phyloP scores from a whole-genome alignment of 2,329 filamentous ascomycete genomes.

The Pestalotiopsis sp. region DNA sequence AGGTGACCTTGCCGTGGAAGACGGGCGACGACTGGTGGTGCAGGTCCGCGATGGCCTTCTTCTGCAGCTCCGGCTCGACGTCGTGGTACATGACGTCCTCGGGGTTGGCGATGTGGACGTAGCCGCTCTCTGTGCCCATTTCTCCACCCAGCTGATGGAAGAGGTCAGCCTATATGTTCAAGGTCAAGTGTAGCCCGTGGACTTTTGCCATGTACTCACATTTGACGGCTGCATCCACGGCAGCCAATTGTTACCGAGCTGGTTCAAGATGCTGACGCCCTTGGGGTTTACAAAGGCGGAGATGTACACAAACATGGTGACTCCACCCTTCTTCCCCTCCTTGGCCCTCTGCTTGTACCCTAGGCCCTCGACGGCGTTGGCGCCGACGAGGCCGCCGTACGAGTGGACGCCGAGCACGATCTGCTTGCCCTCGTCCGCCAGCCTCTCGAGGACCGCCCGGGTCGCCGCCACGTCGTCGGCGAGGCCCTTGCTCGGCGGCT shows the following conservation, averaged over 20 bases:
- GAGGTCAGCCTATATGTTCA: neutral
- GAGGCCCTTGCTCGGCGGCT: conserved; percentile 17
- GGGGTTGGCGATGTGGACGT: conserved; percentile 16
- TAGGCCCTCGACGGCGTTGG: conserved; percentile 36
- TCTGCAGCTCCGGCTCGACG: conserved; percentile 16
- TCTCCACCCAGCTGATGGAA: neutral
- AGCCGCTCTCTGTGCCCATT: conserved; percentile 13
- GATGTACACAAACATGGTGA: conserved; percentile 32
- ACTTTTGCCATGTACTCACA: neutral
- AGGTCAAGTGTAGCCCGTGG: neutral
- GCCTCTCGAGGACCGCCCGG: conserved; percentile 24
- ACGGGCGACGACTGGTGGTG: conserved; percentile 21
- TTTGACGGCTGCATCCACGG: conserved; percentile 24
- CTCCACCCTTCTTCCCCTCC: conserved; percentile 35
- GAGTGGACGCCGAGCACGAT: conserved; percentile 46
- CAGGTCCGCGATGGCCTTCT: conserved; percentile 17
- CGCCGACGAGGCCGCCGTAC: conserved; percentile 43
- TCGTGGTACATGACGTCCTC: conserved; percentile 24
- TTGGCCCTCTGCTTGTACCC: conserved; percentile 31
- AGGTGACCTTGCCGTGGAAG: conserved; percentile 19
- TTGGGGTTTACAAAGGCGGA: conserved; percentile 26
- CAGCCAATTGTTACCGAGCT: conserved; percentile 24
- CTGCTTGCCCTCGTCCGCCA: conserved; percentile 38
- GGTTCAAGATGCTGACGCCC: conserved; percentile 21
- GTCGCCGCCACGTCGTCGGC: conserved; percentile 35